These are phyloP conservation scores for Myxozyma melibiosi DNA, from an alignment of 805 yeast species.

Conservation along the genomic window DNA sequence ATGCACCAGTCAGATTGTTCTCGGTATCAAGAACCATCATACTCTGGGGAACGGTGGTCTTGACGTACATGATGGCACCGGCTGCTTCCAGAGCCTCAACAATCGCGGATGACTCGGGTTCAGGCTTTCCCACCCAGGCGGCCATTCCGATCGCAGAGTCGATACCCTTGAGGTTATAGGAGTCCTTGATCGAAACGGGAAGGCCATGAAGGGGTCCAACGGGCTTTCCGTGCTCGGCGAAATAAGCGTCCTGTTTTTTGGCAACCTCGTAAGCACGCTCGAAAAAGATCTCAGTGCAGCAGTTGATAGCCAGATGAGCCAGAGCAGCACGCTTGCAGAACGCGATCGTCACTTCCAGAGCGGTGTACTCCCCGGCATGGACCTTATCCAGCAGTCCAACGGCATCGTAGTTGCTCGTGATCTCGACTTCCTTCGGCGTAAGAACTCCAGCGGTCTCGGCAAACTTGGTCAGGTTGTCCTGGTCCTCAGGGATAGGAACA, in stretches of 20 bases:
- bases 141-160: constrained; percentile 54
- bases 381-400: constrained; percentile 43
- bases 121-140: constrained; percentile 44
- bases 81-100: constrained; percentile 45
- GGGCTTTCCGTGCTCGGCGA: constrained; percentile 49
- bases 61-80: constrained; percentile 55
- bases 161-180: constrained; percentile 49
- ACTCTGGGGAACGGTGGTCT: constrained; percentile 54
- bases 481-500: constrained; percentile 40
- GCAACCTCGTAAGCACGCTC: constrained; percentile 62
- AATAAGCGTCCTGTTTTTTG: constrained; percentile 55
- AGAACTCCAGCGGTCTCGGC: constrained; percentile 46
- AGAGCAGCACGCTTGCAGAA: constrained; percentile 45
- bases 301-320: constrained; percentile 34
- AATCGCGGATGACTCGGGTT: constrained; percentile 45
- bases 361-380: constrained; percentile 45
- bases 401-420: constrained; percentile 49
- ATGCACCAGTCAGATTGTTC: constrained; percentile 51
- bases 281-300: constrained; percentile 47
- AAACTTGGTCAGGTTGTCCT: constrained; percentile 47
- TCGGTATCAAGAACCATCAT: constrained; percentile 54
- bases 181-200: constrained; percentile 51
- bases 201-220: constrained; percentile 68
- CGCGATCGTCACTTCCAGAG: constrained; percentile 51
- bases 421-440: constrained; percentile 45